These are phyloP conservation scores for Stachybotrys elegans DNA, from an alignment of 2,329 filamentous ascomycete genomes.

Conservation along the genomic window DNA sequence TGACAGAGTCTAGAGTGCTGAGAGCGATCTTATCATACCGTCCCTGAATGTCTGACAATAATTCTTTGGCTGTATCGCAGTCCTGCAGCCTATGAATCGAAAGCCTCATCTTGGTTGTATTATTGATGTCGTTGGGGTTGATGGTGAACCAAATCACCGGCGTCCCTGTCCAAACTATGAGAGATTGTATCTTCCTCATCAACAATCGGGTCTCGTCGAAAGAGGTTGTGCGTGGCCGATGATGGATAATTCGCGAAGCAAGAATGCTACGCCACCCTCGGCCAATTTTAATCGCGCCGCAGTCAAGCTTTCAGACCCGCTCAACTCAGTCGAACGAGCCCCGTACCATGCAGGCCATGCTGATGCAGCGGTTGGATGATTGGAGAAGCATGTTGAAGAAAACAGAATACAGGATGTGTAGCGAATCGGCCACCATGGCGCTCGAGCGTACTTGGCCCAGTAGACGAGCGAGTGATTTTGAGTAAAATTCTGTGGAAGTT, in stretches of 20 bases:
- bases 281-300: not conserved
- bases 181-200: conserved; percentile 7
- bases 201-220: conserved; percentile 5
- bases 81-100: conserved; percentile 6
- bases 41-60: not conserved
- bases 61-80: not conserved
- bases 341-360: not conserved
- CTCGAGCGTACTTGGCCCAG: conserved; percentile 5
- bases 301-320: not conserved
- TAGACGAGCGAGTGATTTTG: conserved; percentile 7
- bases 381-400: conserved; percentile 10
- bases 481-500: not conserved
- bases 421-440: conserved; percentile 8
- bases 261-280: not conserved
- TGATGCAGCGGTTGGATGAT: not conserved
- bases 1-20: conserved; percentile 5
- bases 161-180: conserved; percentile 5
- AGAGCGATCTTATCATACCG: conserved; percentile 1
- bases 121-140: conserved; percentile 10
- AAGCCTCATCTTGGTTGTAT: conserved; percentile 9
- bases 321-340: not conserved
- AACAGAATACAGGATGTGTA: conserved; percentile 8
- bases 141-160: conserved; percentile 8
- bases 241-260: conserved; percentile 2
- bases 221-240: conserved; percentile 4